phyloP scores from a whole-genome alignment of 106 monocot species.

The Allium sativum region DNA sequence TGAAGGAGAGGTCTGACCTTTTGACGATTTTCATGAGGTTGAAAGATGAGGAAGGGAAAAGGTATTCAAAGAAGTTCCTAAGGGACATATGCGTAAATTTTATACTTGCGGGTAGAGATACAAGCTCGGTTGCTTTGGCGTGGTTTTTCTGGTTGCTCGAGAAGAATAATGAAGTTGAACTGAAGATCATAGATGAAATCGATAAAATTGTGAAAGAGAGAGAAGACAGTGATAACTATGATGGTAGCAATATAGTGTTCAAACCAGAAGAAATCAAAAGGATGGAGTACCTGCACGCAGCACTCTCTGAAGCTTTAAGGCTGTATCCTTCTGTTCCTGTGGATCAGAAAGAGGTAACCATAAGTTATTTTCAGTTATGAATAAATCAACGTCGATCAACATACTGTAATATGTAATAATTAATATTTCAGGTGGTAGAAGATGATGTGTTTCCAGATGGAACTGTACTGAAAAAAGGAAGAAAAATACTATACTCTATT shows the following conservation, averaged over 20 bases:
- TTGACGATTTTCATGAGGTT: constrained; percentile 64
- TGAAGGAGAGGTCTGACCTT: constrained; percentile 33
- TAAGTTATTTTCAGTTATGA: no score
- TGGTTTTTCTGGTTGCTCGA: constrained; percentile 82
- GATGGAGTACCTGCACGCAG: constrained; percentile 95
- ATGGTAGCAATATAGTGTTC: constrained; percentile 26
- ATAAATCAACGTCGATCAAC: not conserved
- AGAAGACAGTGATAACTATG: not conserved
- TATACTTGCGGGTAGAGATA: constrained; percentile 94
- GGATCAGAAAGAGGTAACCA: constrained; percentile 74
- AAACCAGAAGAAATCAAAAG: constrained; percentile 69
- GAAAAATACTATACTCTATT: constrained; percentile 79
- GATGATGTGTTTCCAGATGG: constrained; percentile 67
- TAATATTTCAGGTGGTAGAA: constrained; percentile 23
- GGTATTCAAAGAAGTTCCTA: constrained; percentile 72
- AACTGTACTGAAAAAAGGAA: constrained; percentile 68
- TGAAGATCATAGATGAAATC: constrained; percentile 35
- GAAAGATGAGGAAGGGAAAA: constrained; percentile 40
- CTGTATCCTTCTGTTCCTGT: constrained; percentile 94
- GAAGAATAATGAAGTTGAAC: constrained; percentile 31
- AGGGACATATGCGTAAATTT: constrained; percentile 95
- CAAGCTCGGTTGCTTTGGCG: constrained; percentile 87
- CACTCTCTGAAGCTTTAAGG: constrained; percentile 76
- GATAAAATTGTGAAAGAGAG: constrained; percentile 32
- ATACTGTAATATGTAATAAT: not conserved